Evolutionary conservation across 176 grass and related monocot species (phyloP), one percentile per base, ranked within the genome.

Genomic region (Tuctoria greenei): DNA sequence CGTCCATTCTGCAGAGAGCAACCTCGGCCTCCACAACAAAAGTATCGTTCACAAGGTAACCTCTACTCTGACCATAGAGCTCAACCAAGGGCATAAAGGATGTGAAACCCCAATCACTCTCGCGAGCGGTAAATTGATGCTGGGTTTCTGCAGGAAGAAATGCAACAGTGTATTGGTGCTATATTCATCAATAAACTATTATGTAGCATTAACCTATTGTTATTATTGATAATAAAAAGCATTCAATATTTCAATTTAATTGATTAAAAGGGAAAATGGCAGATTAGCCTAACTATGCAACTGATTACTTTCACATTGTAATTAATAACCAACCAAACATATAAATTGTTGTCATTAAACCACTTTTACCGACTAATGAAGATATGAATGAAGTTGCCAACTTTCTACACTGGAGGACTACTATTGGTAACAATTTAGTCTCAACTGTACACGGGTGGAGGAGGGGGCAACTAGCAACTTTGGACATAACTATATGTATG

Each of bases 71-170:
- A 75, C 90, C 93, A 84, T 93, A 97, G 41, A 97, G 59, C 51
- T 97, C 90, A 83, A 87, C 85, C 71, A 97, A 46, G 75, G 93
- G 85, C 90, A 93, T 97, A 86, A 97, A 97, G 54, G 93, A 97
- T 55, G 93, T 97, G 73, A 97, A 97, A 59, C 90, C 93, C 93
- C 93, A 97, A 75, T 97, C 93, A 45, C 90, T 97, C 80, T 97
- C 93, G 2, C 90, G 87, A 69, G 87, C 90, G 84, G 88, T 97
- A 83, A 97, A 97, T 67, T 97, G 90, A 75, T 97, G 93, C 42
- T 93, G 93, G 36, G 90, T 90, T 43, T 97, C 87, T 97, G 82
- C 71, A 40, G 50, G 77, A 31, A 86, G 60, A 69, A 27, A 88
- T 77, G 20, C 71, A 81, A 26, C 69, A 63, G 41, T 41, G 26